A percentile compares a stretch with the other conserved stretches of the same genome.
phyloP scores from a whole-genome alignment of 2,329 filamentous ascomycete species.

The Pseudocercospora ulei region DNA sequence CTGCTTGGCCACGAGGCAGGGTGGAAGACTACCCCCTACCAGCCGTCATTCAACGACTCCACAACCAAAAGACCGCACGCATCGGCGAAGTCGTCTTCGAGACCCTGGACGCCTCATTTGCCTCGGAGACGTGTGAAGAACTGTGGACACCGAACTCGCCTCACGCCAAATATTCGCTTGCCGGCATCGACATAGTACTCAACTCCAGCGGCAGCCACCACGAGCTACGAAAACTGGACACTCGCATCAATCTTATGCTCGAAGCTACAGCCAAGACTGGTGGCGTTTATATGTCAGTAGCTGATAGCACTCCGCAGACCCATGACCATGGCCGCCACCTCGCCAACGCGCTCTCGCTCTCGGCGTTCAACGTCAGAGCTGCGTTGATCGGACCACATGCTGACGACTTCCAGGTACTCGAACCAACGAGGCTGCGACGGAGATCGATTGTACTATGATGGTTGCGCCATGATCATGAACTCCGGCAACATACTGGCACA shows the following conservation, averaged over 20 bases:
- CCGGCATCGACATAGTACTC: conserved; percentile 52
- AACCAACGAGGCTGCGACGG: conserved; percentile 52
- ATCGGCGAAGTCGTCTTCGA: conserved; percentile 60
- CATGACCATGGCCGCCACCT: too few relatives aligned
- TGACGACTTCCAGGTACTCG: too few relatives aligned
- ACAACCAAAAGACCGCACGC: conserved; percentile 47
- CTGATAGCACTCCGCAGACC: too few relatives aligned
- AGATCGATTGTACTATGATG: conserved; percentile 53
- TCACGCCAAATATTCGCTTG: conserved; percentile 52
- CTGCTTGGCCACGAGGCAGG: conserved; percentile 51
- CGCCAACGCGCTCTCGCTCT: too few relatives aligned
- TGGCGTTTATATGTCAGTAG: conserved; percentile 51
- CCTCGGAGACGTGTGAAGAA: conserved; percentile 59
- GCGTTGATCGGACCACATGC: too few relatives aligned
- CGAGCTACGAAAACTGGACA: conserved; percentile 57
- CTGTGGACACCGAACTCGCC: conserved; percentile 53
- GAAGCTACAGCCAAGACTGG: conserved; percentile 56
- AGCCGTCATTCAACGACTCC: conserved; percentile 48
- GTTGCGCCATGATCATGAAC: conserved; percentile 54
- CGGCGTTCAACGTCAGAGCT: too few relatives aligned
- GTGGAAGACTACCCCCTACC: conserved; percentile 59
- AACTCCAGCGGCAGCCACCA: conserved; percentile 63
- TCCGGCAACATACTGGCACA: conserved; percentile 57
- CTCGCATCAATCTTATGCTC: conserved; percentile 52
- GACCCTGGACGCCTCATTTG: conserved; percentile 54